A percentile compares a stretch with the other conserved stretches of the same genome.
These are phyloP conservation scores for Dipteronia dyeriana DNA, from an alignment of 345 rosid genomes.

Conservation along the genomic window DNA sequence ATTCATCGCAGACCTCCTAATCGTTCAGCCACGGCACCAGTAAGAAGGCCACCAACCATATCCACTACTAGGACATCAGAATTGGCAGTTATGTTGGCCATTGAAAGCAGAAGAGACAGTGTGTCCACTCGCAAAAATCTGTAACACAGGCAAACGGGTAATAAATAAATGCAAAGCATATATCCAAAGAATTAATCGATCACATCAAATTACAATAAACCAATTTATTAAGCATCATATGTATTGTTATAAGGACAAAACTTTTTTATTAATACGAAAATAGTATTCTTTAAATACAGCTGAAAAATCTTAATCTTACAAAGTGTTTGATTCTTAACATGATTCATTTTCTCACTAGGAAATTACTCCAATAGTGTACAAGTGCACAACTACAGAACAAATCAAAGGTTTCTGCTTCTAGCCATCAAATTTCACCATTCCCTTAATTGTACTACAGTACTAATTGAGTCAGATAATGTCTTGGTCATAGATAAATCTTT, in stretches of 20 bases:
- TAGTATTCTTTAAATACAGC: neutral
- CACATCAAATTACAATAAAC: neutral
- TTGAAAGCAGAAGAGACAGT: slow-evolving; percentile 76
- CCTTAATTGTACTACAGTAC: neutral
- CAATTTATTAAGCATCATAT: neutral
- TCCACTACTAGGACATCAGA: slow-evolving; percentile 86
- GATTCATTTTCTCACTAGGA: neutral
- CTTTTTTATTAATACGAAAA: neutral
- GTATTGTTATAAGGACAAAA: neutral
- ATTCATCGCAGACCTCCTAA: slow-evolving; percentile 61
- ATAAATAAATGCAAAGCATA: neutral
- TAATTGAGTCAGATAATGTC: neutral
- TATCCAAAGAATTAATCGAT: neutral
- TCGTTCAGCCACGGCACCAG: slow-evolving; percentile 95
- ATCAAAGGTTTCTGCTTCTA: neutral
- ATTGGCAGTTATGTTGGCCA: slow-evolving; percentile 79
- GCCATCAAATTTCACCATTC: slow-evolving; percentile 8
- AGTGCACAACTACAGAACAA: neutral
- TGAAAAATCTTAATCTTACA: neutral
- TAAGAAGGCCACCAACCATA: slow-evolving; percentile 90
- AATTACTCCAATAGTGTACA: neutral
- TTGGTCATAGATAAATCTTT: neutral
- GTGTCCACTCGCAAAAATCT: slow-evolving; percentile 83
- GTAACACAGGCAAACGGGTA: slow-evolving; percentile 23
- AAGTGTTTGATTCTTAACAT: neutral